Evolutionary conservation across 805 yeast species (phyloP).

Genomic region (Teunomyces aglyptinius): DNA sequence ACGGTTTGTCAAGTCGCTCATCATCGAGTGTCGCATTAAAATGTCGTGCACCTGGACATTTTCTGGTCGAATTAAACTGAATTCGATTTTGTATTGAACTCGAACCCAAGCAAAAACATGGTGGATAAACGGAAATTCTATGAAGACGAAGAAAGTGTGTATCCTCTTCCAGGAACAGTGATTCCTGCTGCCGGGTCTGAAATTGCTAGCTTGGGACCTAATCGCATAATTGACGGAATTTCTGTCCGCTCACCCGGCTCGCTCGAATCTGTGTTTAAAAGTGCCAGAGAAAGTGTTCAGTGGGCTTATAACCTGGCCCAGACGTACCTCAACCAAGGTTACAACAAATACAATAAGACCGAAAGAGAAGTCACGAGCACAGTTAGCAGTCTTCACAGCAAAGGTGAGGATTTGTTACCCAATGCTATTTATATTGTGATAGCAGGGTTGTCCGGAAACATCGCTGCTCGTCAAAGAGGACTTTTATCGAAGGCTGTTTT

Average conservation of each 20-base stretch:
- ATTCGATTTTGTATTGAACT: not conserved
- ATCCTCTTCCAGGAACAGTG: conserved; percentile 52
- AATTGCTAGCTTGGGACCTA: conserved; percentile 45
- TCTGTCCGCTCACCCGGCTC: conserved; percentile 51
- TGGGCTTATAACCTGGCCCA: conserved; percentile 24
- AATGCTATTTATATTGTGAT: conserved; percentile 65
- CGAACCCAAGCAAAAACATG: conserved; percentile 1
- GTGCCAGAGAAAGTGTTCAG: conserved; percentile 45
- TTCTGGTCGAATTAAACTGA: conserved; percentile 2
- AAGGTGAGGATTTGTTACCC: conserved; percentile 68
- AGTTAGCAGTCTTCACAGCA: conserved; percentile 60
- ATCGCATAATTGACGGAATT: conserved; percentile 52
- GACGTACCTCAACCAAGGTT: conserved; percentile 44
- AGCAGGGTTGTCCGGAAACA: conserved; percentile 70
- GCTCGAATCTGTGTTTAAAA: conserved; percentile 48
- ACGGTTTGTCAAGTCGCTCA: no score
- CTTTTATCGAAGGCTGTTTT: conserved; percentile 50
- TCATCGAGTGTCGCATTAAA: no score
- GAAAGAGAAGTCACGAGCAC: conserved; percentile 67
- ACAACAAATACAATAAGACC: conserved; percentile 49
- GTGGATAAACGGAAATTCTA: conserved; percentile 43
- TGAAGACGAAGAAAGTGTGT: conserved; percentile 46
- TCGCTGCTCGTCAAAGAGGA: conserved; percentile 67
- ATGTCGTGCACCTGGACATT: not conserved
- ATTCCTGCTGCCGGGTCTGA: conserved; percentile 43